A percentile compares a stretch with the other conserved stretches of the same genome.
These are phyloP conservation scores for Sistotremastrum suecicum DNA, from an alignment of 768 basidiomycete species.

Conservation along the genomic window DNA sequence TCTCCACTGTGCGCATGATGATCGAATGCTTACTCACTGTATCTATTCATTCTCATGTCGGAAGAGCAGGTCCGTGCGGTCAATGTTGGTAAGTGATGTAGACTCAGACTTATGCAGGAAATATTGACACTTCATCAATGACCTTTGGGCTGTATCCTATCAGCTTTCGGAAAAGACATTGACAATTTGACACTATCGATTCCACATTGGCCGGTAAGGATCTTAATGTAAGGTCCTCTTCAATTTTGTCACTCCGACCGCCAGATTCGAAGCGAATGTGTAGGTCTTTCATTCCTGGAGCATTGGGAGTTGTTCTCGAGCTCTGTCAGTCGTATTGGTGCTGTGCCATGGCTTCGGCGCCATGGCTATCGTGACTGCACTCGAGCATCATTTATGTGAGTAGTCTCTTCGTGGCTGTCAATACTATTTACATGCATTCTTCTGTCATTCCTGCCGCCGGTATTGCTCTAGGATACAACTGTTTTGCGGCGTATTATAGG, in stretches of 20 bases:
- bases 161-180: slow-evolving; percentile 54
- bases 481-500: slow-evolving; percentile 57
- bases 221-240: not conserved
- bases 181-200: slow-evolving; percentile 50
- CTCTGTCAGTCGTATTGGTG: slow-evolving; percentile 30
- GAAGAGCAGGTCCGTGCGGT: no score
- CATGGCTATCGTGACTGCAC: slow-evolving; percentile 38
- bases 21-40: no score
- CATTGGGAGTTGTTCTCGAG: not conserved
- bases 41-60: no score
- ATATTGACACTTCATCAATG: no score
- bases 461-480: slow-evolving; percentile 45
- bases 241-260: not conserved
- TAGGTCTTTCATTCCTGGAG: slow-evolving; percentile 18
- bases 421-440: no score
- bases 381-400: slow-evolving; percentile 51
- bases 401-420: not conserved
- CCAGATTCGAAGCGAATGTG: slow-evolving; percentile 43
- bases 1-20: no score
- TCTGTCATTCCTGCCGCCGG: slow-evolving; percentile 39
- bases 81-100: no score
- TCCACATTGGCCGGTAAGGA: slow-evolving; percentile 39
- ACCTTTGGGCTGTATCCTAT: slow-evolving; percentile 49
- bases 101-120: no score
- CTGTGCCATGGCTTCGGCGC: slow-evolving; percentile 36